A percentile compares a stretch with the other conserved stretches of the same genome.
These are phyloP conservation scores for Helotiales sp. DNA, from an alignment of 2,329 filamentous ascomycete genomes.

Conservation along the genomic window DNA sequence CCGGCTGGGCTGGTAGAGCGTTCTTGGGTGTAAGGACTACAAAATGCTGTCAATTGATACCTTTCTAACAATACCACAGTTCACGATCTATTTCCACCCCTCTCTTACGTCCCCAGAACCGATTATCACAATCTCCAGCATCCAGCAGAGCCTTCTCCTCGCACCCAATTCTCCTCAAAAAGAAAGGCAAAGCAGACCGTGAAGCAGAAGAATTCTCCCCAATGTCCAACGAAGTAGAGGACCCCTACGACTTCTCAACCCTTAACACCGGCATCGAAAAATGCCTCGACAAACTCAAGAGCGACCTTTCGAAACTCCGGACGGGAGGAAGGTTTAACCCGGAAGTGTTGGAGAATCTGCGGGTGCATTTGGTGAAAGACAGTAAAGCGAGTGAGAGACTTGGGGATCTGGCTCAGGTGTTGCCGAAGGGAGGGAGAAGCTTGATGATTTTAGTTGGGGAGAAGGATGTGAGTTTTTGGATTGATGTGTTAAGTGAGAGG, in stretches of 20 bases:
- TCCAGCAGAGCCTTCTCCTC: slow-evolving; percentile 15
- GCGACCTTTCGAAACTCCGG: slow-evolving; percentile 61
- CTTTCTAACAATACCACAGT: not conserved
- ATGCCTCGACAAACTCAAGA: slow-evolving; percentile 55
- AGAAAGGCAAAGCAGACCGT: slow-evolving; percentile 26
- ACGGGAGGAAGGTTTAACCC: slow-evolving; percentile 63
- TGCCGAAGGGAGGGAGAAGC: slow-evolving; percentile 61
- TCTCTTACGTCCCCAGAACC: not conserved
- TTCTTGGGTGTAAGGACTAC: slow-evolving; percentile 15
- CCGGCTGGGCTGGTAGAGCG: slow-evolving; percentile 7
- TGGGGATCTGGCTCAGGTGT: slow-evolving; percentile 65
- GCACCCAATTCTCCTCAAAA: slow-evolving; percentile 23
- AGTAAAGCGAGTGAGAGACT: slow-evolving; percentile 52
- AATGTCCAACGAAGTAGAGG: slow-evolving; percentile 31
- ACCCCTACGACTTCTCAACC: slow-evolving; percentile 61
- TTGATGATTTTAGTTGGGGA: slow-evolving; percentile 65
- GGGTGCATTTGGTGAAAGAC: slow-evolving; percentile 57
- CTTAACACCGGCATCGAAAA: slow-evolving; percentile 56
- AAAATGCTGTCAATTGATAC: not conserved
- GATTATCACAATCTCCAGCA: not conserved
- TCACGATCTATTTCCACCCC: not conserved
- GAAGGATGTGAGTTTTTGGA: slow-evolving; percentile 51
- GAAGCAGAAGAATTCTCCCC: slow-evolving; percentile 16
- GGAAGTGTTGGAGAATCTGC: slow-evolving; percentile 58
- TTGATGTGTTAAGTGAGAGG: not conserved